These are phyloP conservation scores for Blastobotrys attinorum DNA, from an alignment of 805 yeast genomes.

Conservation along the genomic window DNA sequence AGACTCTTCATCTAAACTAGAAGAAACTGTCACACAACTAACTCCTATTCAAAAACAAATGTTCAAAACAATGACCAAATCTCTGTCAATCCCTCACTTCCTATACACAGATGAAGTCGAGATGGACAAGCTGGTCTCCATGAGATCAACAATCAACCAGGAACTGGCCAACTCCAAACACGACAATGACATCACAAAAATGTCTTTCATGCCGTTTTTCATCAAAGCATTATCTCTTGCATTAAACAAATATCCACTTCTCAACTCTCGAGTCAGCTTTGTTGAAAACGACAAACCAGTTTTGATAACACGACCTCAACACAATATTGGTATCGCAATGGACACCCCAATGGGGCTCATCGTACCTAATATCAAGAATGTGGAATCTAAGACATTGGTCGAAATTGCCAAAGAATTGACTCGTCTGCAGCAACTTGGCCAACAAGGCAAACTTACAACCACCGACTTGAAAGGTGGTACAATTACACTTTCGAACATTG, in stretches of 20 bases:
- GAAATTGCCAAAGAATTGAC: slow-evolving; percentile 25
- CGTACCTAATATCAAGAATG: slow-evolving; percentile 28
- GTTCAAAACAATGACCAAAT: slow-evolving; percentile 28
- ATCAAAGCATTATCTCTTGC: slow-evolving; percentile 29
- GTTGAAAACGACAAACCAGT: slow-evolving; percentile 18
- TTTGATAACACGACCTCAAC: slow-evolving; percentile 20
- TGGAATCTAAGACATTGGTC: slow-evolving; percentile 18
- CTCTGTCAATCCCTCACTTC: slow-evolving; percentile 28
- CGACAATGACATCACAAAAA: slow-evolving; percentile 10
- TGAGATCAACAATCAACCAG: slow-evolving; percentile 21
- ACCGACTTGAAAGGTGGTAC: slow-evolving; percentile 27
- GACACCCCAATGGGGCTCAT: slow-evolving; percentile 29
- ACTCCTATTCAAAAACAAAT: slow-evolving; percentile 26
- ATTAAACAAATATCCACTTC: slow-evolving; percentile 22
- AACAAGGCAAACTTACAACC: slow-evolving; percentile 21
- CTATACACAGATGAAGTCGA: slow-evolving; percentile 28
- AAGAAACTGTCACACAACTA: slow-evolving; percentile 14
- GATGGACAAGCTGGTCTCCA: slow-evolving; percentile 21
- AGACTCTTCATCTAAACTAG: slow-evolving; percentile 2
- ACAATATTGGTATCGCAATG: slow-evolving; percentile 30
- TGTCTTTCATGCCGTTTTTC: slow-evolving; percentile 29
- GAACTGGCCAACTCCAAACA: slow-evolving; percentile 10
- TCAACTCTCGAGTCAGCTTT: slow-evolving; percentile 21
- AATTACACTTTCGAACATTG: slow-evolving; percentile 29
- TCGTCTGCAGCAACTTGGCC: slow-evolving; percentile 23